These are phyloP conservation scores for Cystobasidium slooffiae DNA, from an alignment of 1,284 basidiomycete genomes.

Conservation along the genomic window DNA sequence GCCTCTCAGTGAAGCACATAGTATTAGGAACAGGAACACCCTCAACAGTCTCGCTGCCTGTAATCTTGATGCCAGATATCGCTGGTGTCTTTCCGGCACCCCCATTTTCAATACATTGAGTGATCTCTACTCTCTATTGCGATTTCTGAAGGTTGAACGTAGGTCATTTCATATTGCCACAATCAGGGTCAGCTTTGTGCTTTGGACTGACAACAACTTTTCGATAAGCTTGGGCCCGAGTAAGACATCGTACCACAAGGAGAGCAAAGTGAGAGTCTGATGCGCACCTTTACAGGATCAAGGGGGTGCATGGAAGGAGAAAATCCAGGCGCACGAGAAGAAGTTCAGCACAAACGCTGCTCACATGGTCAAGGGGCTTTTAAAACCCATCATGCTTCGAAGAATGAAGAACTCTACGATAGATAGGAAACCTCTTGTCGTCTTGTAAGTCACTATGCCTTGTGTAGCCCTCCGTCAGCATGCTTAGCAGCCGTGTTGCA, in stretches of 20 bases:
- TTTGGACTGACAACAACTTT: background rate
- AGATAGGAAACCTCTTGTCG: no score
- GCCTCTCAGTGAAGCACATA: slow-evolving; percentile 55
- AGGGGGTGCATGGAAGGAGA: background rate
- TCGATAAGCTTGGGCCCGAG: slow-evolving; percentile 7
- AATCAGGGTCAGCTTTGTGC: background rate
- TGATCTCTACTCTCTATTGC: slow-evolving; percentile 86
- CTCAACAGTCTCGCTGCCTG: slow-evolving; percentile 47
- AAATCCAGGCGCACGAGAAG: background rate
- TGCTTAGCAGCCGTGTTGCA: no score
- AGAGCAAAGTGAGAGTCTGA: background rate
- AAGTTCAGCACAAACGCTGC: no score
- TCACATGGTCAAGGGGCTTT: no score
- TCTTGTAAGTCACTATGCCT: no score
- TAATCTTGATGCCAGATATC: slow-evolving; percentile 75
- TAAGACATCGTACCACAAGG: no score
- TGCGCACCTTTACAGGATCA: background rate
- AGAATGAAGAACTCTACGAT: no score
- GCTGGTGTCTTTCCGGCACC: slow-evolving; percentile 82
- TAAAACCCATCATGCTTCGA: no score
- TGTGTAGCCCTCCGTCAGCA: no score
- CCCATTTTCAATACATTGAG: slow-evolving; percentile 61
- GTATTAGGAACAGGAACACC: slow-evolving; percentile 61
- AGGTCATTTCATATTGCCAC: slow-evolving; percentile 60
- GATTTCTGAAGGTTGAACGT: slow-evolving; percentile 82